Evolutionary conservation across 1,284 basidiomycete species (phyloP).

Genomic region (Butyriboletus regius): DNA sequence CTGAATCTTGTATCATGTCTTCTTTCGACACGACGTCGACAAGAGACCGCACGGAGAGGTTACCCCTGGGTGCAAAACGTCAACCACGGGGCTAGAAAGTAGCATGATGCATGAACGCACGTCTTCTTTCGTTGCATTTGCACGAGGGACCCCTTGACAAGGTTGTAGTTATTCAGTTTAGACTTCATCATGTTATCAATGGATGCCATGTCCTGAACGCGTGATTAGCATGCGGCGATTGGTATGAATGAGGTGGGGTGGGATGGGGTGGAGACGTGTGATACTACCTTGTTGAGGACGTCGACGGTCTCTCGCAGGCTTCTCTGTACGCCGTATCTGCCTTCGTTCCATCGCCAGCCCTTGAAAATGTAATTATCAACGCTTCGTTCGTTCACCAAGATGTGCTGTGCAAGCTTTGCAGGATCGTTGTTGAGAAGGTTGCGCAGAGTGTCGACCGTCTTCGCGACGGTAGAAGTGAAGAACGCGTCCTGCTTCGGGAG

Average conservation of each 20-base stretch:
- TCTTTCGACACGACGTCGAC: slow-evolving; percentile 79
- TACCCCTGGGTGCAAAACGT: slow-evolving; percentile 58
- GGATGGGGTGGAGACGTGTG: slow-evolving; percentile 20
- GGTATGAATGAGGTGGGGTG: slow-evolving; percentile 11
- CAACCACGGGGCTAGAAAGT: slow-evolving; percentile 3
- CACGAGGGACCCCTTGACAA: slow-evolving; percentile 88
- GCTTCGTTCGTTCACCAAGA: slow-evolving; percentile 73
- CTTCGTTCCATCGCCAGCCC: slow-evolving; percentile 83
- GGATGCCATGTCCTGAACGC: slow-evolving; percentile 72
- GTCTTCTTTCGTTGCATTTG: slow-evolving; percentile 91
- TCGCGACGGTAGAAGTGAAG: slow-evolving; percentile 83
- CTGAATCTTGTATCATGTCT: slow-evolving; percentile 79
- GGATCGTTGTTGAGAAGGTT: slow-evolving; percentile 87
- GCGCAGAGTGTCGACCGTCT: slow-evolving; percentile 90
- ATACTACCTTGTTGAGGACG: slow-evolving; percentile 65
- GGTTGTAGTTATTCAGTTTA: slow-evolving; percentile 86
- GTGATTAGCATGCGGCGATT: slow-evolving; percentile 14
- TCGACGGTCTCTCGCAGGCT: slow-evolving; percentile 77
- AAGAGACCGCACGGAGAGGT: slow-evolving; percentile 82
- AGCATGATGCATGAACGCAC: slow-evolving; percentile 42
- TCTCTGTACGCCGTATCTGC: slow-evolving; percentile 76
- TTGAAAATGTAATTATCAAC: slow-evolving; percentile 76
- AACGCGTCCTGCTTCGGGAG: slow-evolving; percentile 86
- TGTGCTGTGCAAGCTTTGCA: slow-evolving; percentile 73
- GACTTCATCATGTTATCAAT: slow-evolving; percentile 86